Evolutionary conservation across 1,139 yeast species (phyloP).

Genomic region (Scheffersomyces quercinus): DNA sequence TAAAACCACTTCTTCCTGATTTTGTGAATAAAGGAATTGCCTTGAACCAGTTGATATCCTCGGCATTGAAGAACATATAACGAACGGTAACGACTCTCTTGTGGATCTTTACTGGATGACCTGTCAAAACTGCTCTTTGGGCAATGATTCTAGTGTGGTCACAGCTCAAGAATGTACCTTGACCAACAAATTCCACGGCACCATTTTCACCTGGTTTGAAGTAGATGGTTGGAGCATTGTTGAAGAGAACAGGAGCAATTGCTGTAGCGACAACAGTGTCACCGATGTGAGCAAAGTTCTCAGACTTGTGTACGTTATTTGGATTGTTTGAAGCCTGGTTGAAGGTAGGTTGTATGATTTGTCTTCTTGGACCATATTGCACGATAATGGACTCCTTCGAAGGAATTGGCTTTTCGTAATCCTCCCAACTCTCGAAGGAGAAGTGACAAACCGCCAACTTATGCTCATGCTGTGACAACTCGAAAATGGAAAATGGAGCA

Average conservation of each 20-base stretch:
- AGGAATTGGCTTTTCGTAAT: constrained; percentile 78
- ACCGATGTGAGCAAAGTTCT: constrained; percentile 84
- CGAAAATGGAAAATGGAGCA: constrained; percentile 64
- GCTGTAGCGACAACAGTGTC: constrained; percentile 73
- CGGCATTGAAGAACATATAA: constrained; percentile 94
- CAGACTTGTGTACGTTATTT: constrained; percentile 86
- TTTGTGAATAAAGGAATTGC: constrained; percentile 91
- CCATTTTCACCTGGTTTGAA: constrained; percentile 54
- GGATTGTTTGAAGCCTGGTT: constrained; percentile 76
- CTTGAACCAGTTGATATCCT: constrained; percentile 87
- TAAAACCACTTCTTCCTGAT: constrained; percentile 88
- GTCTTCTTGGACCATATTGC: constrained; percentile 92
- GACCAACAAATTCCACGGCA: constrained; percentile 70
- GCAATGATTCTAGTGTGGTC: constrained; percentile 85
- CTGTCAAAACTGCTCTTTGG: constrained; percentile 86
- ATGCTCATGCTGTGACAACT: constrained; percentile 82
- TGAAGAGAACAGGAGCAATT: constrained; percentile 85
- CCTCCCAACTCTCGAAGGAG: constrained; percentile 85
- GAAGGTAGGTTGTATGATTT: constrained; percentile 80
- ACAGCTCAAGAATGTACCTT: constrained; percentile 85
- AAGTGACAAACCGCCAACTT: constrained; percentile 81
- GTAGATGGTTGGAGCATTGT: constrained; percentile 77
- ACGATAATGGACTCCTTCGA: constrained; percentile 77
- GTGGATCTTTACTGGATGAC: constrained; percentile 94
- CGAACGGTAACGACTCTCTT: constrained; percentile 88